phyloP scores from a whole-genome alignment of 1,284 basidiomycete genomes.

The Rhodotorula sp. region DNA sequence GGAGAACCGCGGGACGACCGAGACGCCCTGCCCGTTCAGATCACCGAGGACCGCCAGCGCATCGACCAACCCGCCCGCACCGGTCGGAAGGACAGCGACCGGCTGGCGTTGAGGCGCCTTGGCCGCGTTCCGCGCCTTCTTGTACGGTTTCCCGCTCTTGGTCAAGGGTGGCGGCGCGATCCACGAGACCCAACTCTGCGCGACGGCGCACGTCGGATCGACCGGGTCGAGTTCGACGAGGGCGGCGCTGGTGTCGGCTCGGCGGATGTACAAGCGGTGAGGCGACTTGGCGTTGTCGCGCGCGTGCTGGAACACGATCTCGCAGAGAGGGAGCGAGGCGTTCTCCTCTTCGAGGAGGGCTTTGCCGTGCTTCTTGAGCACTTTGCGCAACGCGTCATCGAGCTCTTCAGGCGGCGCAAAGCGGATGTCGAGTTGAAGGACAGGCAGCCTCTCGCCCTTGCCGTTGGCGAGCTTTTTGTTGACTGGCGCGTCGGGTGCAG shows the following conservation, averaged over 20 bases:
- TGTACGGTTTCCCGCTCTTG: constrained; percentile 18
- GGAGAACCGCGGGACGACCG: not conserved
- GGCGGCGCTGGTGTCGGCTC: not conserved
- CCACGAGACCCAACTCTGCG: constrained; percentile 3
- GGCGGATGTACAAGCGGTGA: constrained; percentile 15
- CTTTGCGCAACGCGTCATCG: not conserved
- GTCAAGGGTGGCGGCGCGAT: constrained; percentile 17
- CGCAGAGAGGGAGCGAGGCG: not conserved
- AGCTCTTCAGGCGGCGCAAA: not conserved
- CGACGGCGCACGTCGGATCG: constrained; percentile 12
- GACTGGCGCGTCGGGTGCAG: too few relatives aligned
- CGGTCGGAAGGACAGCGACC: not conserved
- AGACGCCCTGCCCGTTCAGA: constrained; percentile 3
- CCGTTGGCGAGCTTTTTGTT: not conserved
- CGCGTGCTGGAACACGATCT: not conserved
- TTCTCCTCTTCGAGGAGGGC: not conserved
- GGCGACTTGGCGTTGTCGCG: constrained; percentile 10
- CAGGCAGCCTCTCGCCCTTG: not conserved
- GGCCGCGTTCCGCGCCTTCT: not conserved
- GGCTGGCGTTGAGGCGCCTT: not conserved
- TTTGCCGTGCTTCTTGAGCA: not conserved
- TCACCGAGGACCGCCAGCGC: constrained; percentile 12
- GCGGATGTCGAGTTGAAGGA: constrained; percentile 10
- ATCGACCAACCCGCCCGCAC: constrained; percentile 32
- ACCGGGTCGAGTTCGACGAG: constrained; percentile 28